A percentile compares a stretch with the other conserved stretches of the same genome.
phyloP scores from a whole-genome alignment of 2,329 filamentous ascomycete genomes.

The Venturia nashicola region DNA sequence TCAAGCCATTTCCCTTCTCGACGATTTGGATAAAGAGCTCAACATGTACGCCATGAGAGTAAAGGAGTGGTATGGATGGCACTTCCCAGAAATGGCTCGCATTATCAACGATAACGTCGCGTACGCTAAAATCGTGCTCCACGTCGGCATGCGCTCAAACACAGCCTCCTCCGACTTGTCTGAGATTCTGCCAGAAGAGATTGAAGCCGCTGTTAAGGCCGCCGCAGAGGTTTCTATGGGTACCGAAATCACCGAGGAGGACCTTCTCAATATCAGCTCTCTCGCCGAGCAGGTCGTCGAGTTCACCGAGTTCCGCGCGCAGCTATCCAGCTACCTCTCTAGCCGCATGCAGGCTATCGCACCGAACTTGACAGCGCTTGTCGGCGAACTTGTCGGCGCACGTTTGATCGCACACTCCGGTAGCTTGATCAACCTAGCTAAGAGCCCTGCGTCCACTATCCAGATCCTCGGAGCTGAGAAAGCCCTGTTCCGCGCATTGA shows the following conservation, averaged over 20 bases:
- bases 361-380: constrained; percentile 84
- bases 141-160: constrained; percentile 80
- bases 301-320: constrained; percentile 80
- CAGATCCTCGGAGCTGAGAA: constrained; percentile 98
- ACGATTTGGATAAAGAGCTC: constrained; percentile 96
- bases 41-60: constrained; percentile 99
- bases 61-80: constrained; percentile 99
- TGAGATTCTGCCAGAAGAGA: constrained; percentile 88
- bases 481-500: constrained; percentile 92
- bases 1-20: constrained; percentile 84
- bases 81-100: constrained; percentile 97
- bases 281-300: constrained; percentile 87
- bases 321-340: constrained; percentile 80
- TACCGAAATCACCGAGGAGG: constrained; percentile 86
- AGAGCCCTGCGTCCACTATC: constrained; percentile 88
- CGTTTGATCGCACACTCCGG: constrained; percentile 90
- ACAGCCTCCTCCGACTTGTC: constrained; percentile 65
- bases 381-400: constrained; percentile 88
- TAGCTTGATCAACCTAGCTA: constrained; percentile 87
- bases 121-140: constrained; percentile 77
- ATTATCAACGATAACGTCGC: constrained; percentile 93
- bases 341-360: constrained; percentile 95
- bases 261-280: constrained; percentile 83
- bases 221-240: constrained; percentile 97
- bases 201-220: constrained; percentile 81